phyloP scores from a whole-genome alignment of 441 rosid genomes.

The Corymbia calophylla region DNA sequence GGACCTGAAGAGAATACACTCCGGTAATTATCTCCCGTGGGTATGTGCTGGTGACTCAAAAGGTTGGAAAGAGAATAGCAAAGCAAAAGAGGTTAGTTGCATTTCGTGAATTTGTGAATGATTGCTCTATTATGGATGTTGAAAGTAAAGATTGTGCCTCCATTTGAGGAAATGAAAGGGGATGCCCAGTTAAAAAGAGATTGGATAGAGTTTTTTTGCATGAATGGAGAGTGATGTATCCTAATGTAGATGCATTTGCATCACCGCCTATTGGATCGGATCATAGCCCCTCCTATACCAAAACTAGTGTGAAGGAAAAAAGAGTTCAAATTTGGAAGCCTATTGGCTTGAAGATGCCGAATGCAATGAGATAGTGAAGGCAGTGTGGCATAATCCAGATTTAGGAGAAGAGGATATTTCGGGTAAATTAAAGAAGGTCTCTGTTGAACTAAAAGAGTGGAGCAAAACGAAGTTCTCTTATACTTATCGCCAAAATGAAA shows the following conservation, averaged over 20 bases:
- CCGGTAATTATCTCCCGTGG: background rate
- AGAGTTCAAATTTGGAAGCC: background rate
- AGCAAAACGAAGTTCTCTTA: background rate
- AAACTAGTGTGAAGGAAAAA: background rate
- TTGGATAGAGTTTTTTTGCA: background rate
- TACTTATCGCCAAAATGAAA: background rate
- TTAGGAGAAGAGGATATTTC: background rate
- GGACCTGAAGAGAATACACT: background rate
- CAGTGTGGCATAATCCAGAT: background rate
- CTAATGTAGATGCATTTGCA: background rate
- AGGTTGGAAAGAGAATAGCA: background rate
- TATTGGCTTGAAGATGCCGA: background rate
- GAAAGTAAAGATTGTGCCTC: background rate
- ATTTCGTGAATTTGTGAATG: background rate
- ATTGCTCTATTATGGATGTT: background rate
- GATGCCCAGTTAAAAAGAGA: background rate
- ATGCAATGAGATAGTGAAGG: background rate
- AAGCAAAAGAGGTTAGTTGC: background rate
- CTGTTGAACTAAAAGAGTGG: background rate
- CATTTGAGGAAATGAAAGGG: background rate
- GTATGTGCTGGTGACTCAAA: background rate
- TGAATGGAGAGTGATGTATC: background rate
- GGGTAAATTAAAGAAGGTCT: background rate
- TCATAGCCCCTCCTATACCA: background rate
- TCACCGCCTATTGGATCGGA: background rate